Conservation (phyloP, 768 basidiomycete genomes). For the Daedaleopsis nitida region DNA sequence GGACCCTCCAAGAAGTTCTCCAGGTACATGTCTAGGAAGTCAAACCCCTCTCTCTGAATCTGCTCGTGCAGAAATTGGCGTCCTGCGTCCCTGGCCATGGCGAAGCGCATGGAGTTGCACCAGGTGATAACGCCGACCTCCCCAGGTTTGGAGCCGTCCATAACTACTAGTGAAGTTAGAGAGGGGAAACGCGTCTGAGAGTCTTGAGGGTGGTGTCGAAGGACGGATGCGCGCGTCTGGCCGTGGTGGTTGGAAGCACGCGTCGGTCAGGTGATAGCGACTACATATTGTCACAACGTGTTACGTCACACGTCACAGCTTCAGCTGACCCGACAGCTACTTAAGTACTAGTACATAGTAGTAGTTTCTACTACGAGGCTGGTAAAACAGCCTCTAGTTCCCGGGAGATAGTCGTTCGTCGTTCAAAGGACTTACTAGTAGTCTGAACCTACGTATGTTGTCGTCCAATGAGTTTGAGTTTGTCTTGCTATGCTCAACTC, state of each 20-base stretch:
- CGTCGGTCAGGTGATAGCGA: constrained; percentile 5
- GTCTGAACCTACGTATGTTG: too few relatives aligned
- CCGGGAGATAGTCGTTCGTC: too few relatives aligned
- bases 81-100: constrained; percentile 74
- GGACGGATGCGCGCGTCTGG: background rate
- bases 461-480: too few relatives aligned
- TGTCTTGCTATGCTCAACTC: too few relatives aligned
- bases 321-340: too few relatives aligned
- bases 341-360: background rate
- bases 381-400: too few relatives aligned
- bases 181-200: background rate
- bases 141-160: constrained; percentile 27
- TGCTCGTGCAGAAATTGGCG: constrained; percentile 72
- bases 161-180: background rate
- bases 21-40: constrained; percentile 79
- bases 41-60: constrained; percentile 73
- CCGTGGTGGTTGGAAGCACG: constrained; percentile 1
- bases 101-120: constrained; percentile 65
- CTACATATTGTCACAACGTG: background rate
- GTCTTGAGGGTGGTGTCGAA: background rate
- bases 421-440: too few relatives aligned
- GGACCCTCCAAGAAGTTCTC: constrained; percentile 68
- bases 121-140: constrained; percentile 63
- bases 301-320: background rate
- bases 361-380: too few relatives aligned